Evolutionary conservation across 1,284 basidiomycete species (phyloP).

Genomic region (Papiliotrema flavescens): DNA sequence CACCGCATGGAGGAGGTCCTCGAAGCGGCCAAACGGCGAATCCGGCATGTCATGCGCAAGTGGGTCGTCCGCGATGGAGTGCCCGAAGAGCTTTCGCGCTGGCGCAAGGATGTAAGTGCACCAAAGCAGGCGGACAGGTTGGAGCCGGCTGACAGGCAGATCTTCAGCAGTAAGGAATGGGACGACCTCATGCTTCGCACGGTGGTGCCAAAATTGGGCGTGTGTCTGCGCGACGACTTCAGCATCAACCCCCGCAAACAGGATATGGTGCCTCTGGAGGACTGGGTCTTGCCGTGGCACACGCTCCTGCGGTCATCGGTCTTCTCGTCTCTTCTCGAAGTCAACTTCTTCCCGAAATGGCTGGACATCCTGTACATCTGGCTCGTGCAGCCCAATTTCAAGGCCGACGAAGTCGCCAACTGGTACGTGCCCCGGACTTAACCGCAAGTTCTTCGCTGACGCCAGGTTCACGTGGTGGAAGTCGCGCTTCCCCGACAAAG

Average conservation of each 20-base stretch:
- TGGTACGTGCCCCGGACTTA: constrained; percentile 62
- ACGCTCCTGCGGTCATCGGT: constrained; percentile 68
- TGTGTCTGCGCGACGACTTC: constrained; percentile 75
- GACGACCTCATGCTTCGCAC: constrained; percentile 85
- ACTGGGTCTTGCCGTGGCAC: constrained; percentile 74
- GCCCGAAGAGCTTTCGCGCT: constrained; percentile 68
- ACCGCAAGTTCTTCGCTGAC: neutral
- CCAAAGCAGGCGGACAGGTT: no score
- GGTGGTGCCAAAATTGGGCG: constrained; percentile 81
- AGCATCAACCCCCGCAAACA: constrained; percentile 83
- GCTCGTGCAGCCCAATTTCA: constrained; percentile 78
- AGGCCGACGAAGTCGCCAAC: constrained; percentile 81
- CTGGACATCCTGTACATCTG: constrained; percentile 84
- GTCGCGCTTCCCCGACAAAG: constrained; percentile 64
- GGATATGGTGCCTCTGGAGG: constrained; percentile 69
- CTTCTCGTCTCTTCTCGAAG: constrained; percentile 74
- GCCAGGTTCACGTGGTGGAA: constrained; percentile 73
- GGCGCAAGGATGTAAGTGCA: constrained; percentile 67
- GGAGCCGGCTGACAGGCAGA: constrained; percentile 46
- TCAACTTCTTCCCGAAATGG: constrained; percentile 96
- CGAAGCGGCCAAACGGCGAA: constrained; percentile 77
- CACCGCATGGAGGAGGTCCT: constrained; percentile 73
- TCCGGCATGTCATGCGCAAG: constrained; percentile 71
- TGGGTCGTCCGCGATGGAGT: constrained; percentile 73
- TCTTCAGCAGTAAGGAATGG: constrained; percentile 79